phyloP scores from a whole-genome alignment of 2,329 filamentous ascomycete species.

The Endocalyx cinctus region DNA sequence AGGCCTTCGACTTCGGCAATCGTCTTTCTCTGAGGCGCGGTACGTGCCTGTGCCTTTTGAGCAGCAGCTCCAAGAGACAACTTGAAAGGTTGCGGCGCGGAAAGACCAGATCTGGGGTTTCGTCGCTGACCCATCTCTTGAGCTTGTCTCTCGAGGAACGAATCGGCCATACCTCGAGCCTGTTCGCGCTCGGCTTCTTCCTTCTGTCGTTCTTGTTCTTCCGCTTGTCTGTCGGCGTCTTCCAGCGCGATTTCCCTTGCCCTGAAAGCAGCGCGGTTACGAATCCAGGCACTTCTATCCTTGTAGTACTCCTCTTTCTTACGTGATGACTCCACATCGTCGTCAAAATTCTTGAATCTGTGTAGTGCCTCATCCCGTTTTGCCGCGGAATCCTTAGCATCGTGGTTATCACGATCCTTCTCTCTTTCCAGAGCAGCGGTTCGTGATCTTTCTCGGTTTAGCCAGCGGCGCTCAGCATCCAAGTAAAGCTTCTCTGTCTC shows the following conservation, averaged over 20 bases:
- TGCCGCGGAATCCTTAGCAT: slow-evolving; percentile 60
- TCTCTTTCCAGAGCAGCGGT: slow-evolving; percentile 84
- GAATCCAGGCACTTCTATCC: slow-evolving; percentile 79
- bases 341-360: slow-evolving; percentile 77
- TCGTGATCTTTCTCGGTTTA: slow-evolving; percentile 79
- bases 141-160: slow-evolving; percentile 81
- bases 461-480: slow-evolving; percentile 85
- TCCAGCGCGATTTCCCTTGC: slow-evolving; percentile 72
- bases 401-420: slow-evolving; percentile 71
- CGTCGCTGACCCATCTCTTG: slow-evolving; percentile 62
- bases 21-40: slow-evolving; percentile 63
- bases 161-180: slow-evolving; percentile 80
- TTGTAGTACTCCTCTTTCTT: slow-evolving; percentile 80
- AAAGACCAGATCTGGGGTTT: slow-evolving; percentile 28
- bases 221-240: slow-evolving; percentile 73
- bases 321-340: slow-evolving; percentile 72
- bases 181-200: slow-evolving; percentile 70
- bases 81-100: slow-evolving; percentile 77
- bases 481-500: slow-evolving; percentile 78
- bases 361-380: slow-evolving; percentile 65
- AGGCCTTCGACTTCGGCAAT: slow-evolving; percentile 92
- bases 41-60: slow-evolving; percentile 60
- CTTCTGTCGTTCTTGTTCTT: slow-evolving; percentile 68
- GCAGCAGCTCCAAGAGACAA: slow-evolving; percentile 86
- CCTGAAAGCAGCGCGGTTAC: slow-evolving; percentile 71